These are phyloP conservation scores for Blastobotrys aristatus DNA, from an alignment of 1,139 yeast genomes.

Conservation along the genomic window DNA sequence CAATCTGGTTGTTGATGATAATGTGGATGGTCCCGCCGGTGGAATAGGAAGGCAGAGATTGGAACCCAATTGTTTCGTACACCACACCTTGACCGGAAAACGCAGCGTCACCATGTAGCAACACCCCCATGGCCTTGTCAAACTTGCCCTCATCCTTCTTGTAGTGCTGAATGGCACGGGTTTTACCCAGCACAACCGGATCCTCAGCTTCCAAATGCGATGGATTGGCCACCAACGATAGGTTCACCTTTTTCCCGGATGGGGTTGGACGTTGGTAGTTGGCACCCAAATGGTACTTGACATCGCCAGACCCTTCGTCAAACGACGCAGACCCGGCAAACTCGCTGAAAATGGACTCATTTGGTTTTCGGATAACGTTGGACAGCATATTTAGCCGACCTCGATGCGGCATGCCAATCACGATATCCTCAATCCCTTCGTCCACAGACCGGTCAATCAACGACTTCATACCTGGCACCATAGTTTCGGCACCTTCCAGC, in stretches of 20 bases:
- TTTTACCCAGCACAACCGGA: slow-evolving; percentile 97
- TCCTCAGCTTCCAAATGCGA: slow-evolving; percentile 99
- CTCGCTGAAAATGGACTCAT: slow-evolving; percentile 95
- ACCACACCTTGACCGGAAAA: slow-evolving; percentile 99
- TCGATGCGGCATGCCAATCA: slow-evolving; percentile 99
- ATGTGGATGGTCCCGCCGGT: slow-evolving; percentile 98
- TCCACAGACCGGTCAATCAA: slow-evolving; percentile 92
- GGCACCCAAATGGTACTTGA: slow-evolving; percentile 98
- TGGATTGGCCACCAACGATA: slow-evolving; percentile 96
- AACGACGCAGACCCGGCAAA: slow-evolving; percentile 85
- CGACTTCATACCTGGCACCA: slow-evolving; percentile 95
- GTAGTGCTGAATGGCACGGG: slow-evolving; percentile 92
- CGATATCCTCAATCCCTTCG: slow-evolving; percentile 89
- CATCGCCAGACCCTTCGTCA: slow-evolving; percentile 93
- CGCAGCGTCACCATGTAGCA: slow-evolving; percentile 98
- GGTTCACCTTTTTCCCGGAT: slow-evolving; percentile 92
- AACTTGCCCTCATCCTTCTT: slow-evolving; percentile 78
- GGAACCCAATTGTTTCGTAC: slow-evolving; percentile 95
- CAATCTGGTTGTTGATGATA: slow-evolving; percentile 96
- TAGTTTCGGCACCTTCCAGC: slow-evolving; percentile 95
- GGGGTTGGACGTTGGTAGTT: slow-evolving; percentile 98
- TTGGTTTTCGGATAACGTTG: slow-evolving; percentile 97
- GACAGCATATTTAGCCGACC: slow-evolving; percentile 97
- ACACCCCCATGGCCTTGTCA: slow-evolving; percentile 84
- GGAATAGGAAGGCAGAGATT: slow-evolving; percentile 86